Base-by-base conservation (phyloP, 306 rosid species). In the Argentina anserina region DNA sequence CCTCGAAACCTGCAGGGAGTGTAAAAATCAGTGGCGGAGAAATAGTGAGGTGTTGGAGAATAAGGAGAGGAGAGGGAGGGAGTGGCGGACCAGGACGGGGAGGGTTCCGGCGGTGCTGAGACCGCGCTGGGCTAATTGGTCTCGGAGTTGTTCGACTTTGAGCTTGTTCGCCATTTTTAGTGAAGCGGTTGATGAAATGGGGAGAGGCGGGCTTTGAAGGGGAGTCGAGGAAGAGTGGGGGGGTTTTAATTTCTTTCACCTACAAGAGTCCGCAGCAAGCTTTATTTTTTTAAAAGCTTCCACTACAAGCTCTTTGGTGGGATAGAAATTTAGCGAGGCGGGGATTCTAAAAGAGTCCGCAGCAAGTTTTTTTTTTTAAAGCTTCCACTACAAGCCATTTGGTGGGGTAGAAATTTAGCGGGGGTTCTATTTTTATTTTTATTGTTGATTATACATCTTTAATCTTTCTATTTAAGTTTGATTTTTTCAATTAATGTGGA, bases 81-180 rank as follows among this genome's bases (percentile, higher is more conserved):
- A 11, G 17, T 9, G 45, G 72, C 29, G 45, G 37, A 42, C 97
- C 86, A 94, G 84, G 25, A 86, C 78, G 55, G 91, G 96, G 42
- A 91, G 91, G 46, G 67, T 84, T 81, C 99, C 97, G 65, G 88
- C 36, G 59, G 81, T 79, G 77, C 65, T 66, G 72, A 94, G 93
- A 9, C 97, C 93, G 53, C 95, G 99, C 41, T 85, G 85, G 69
- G 82, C 50, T 6, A 94, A 87, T 78, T 91, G 77, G 50, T 81
- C 49, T 18, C 97, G 88, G 43, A 94, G 89, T 61, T 91, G 93
- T 14, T 85, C 99, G 28, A 87, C 96, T 76, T 67, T 88, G 81
- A 91, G 86, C 83, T 79, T 85, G 72, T 62, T 77, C 17, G 91
- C 92, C 97, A 91, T 93, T 74, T 10, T 37, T 43, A 56, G 75